These are phyloP conservation scores for Talaromyces sp. DNA, from an alignment of 2,329 filamentous ascomycete genomes.

Conservation along the genomic window DNA sequence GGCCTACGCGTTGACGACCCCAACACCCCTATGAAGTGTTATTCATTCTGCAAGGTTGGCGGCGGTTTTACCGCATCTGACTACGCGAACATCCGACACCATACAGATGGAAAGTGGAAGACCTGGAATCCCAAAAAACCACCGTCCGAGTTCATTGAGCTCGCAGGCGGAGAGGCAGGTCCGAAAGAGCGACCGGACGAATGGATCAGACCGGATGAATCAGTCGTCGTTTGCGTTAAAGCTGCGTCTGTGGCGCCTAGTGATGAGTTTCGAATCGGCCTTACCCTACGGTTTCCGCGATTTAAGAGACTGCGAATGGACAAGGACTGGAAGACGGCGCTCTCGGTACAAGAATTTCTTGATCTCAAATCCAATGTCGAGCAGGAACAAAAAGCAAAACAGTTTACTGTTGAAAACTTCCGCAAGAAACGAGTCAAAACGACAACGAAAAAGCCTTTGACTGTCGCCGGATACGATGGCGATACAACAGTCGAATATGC, in stretches of 20 bases:
- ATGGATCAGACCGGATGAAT: slow-evolving; percentile 88
- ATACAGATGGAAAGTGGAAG: slow-evolving; percentile 86
- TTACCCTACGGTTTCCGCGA: slow-evolving; percentile 84
- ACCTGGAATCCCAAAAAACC: slow-evolving; percentile 75
- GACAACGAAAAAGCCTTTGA: slow-evolving; percentile 59
- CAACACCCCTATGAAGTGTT: slow-evolving; percentile 69
- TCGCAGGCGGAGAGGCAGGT: slow-evolving; percentile 65
- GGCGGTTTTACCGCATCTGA: slow-evolving; percentile 83
- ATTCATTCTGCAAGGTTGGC: slow-evolving; percentile 98
- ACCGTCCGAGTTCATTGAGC: slow-evolving; percentile 70
- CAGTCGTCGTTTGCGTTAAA: slow-evolving; percentile 82
- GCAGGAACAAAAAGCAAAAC: slow-evolving; percentile 63
- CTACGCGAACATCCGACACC: slow-evolving; percentile 74
- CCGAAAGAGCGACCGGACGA: slow-evolving; percentile 79
- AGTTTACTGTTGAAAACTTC: slow-evolving; percentile 65
- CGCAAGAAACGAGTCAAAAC: slow-evolving; percentile 60
- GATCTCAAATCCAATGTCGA: slow-evolving; percentile 65
- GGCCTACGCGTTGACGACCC: slow-evolving; percentile 72
- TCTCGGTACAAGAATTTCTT: slow-evolving; percentile 73
- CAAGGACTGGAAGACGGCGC: slow-evolving; percentile 73
- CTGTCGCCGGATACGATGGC: slow-evolving; percentile 66
- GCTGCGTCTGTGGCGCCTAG: slow-evolving; percentile 71
- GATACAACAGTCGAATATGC: slow-evolving; percentile 48
- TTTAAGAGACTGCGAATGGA: slow-evolving; percentile 80
- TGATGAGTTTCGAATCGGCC: slow-evolving; percentile 68